phyloP scores from a whole-genome alignment of 495 filamentous ascomycete genomes.

The Penicillium cosmopolitanum region DNA sequence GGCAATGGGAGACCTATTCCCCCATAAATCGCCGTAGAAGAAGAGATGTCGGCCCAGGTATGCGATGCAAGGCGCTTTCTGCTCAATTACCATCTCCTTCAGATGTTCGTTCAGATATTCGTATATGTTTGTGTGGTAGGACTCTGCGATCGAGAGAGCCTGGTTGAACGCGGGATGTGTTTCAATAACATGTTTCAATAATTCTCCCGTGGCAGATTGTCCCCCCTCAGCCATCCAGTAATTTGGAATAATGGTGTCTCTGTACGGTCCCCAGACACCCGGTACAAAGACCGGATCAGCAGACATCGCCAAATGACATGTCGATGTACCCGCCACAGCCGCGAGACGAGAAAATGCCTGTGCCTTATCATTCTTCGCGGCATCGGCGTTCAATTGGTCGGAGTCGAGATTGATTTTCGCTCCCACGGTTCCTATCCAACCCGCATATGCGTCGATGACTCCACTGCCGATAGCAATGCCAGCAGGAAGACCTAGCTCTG shows the following conservation, averaged over 20 bases:
- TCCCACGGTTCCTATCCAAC: constrained; percentile 98
- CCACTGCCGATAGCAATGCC: constrained; percentile 93
- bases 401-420: constrained; percentile 77
- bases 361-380: constrained; percentile 73
- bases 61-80: constrained; percentile 72
- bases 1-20: constrained; percentile 91
- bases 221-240: constrained; percentile 98
- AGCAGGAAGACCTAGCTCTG: constrained; percentile 80
- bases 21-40: constrained; percentile 98
- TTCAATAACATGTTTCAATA: constrained; percentile 91
- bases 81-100: constrained; percentile 67
- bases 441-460: constrained; percentile 97
- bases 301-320: constrained; percentile 96
- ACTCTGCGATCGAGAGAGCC: constrained; percentile 73
- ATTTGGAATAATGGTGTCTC: constrained; percentile 85
- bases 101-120: constrained; percentile 92
- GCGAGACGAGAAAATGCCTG: constrained; percentile 95
- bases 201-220: constrained; percentile 91
- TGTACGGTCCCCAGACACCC: constrained; percentile 96
- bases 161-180: constrained; percentile 88
- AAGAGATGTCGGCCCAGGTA: constrained; percentile 91
- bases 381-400: constrained; percentile 60
- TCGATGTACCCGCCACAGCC: constrained; percentile 95
- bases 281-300: constrained; percentile 85
- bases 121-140: constrained; percentile 82